Conservation (phyloP, 2,329 filamentous ascomycete genomes). For the Ambrosiella beaveri region DNA sequence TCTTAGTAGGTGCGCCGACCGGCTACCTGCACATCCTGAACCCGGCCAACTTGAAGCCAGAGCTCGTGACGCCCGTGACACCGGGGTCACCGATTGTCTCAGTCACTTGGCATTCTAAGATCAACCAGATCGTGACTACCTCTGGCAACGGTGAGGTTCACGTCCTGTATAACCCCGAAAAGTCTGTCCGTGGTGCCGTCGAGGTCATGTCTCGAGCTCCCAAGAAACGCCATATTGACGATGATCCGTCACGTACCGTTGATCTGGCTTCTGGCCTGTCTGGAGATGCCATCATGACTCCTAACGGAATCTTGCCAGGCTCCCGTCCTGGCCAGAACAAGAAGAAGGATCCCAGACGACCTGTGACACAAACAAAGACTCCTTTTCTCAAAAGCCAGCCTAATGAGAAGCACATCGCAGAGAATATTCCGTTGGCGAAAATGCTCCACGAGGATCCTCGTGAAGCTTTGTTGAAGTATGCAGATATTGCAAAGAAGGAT, state of each 20-base stretch:
- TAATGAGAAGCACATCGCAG: conserved; percentile 28
- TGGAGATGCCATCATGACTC: conserved; percentile 62
- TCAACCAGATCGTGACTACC: conserved; percentile 91
- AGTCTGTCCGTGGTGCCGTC: conserved; percentile 64
- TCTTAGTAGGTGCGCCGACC: conserved; percentile 74
- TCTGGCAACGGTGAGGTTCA: conserved; percentile 83
- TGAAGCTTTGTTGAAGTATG: conserved; percentile 88
- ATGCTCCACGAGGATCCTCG: conserved; percentile 95
- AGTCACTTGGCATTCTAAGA: conserved; percentile 79
- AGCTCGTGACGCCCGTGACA: conserved; percentile 78
- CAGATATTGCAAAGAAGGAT: conserved; percentile 79
- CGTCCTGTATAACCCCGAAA: conserved; percentile 76
- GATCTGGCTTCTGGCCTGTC: conserved; percentile 68
- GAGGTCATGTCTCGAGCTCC: conserved; percentile 84
- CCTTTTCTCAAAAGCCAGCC: conserved; percentile 84
- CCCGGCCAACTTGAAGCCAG: conserved; percentile 70
- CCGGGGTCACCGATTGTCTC: conserved; percentile 66
- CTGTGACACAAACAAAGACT: conserved; percentile 69
- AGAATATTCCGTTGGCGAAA: conserved; percentile 39
- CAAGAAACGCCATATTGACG: conserved; percentile 89
- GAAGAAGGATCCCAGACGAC: conserved; percentile 61
- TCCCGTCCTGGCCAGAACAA: conserved; percentile 20
- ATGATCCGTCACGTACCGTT: conserved; percentile 73
- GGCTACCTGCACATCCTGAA: conserved; percentile 88
- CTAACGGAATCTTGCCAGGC: conserved; percentile 38